These are phyloP conservation scores for Cadophora luteo-olivacea DNA, from an alignment of 2,329 filamentous ascomycete genomes.

Conservation along the genomic window DNA sequence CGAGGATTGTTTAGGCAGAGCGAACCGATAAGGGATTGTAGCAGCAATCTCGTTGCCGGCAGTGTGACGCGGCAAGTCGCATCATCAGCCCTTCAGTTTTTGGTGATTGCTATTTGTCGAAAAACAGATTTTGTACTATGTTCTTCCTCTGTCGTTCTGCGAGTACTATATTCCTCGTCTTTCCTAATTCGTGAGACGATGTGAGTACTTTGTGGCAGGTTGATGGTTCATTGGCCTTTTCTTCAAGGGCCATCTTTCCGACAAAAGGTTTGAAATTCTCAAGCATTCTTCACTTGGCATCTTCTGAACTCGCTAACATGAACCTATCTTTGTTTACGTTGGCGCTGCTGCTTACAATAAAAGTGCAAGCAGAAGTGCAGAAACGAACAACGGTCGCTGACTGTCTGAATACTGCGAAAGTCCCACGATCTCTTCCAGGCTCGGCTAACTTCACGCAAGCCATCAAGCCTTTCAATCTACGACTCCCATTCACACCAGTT, in stretches of 20 bases:
- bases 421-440: slow-evolving; percentile 28
- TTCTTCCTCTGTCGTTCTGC: too few relatives aligned
- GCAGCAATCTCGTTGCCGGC: too few relatives aligned
- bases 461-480: slow-evolving; percentile 36
- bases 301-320: background rate
- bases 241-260: background rate
- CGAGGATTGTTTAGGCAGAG: background rate
- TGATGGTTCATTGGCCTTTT: background rate
- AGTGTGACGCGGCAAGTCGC: too few relatives aligned
- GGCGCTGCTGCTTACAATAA: background rate
- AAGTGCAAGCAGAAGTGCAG: background rate
- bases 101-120: too few relatives aligned
- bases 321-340: background rate
- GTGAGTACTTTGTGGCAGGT: background rate
- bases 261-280: background rate
- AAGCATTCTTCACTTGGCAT: background rate
- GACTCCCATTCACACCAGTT: slow-evolving; percentile 31
- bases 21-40: background rate
- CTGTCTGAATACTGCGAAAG: slow-evolving; percentile 27
- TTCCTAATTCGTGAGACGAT: background rate
- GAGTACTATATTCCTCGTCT: background rate
- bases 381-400: slow-evolving; percentile 23
- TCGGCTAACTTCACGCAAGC: slow-evolving; percentile 25
- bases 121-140: too few relatives aligned
- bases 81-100: too few relatives aligned